These are phyloP conservation scores for Ilex aquifolium DNA, from an alignment of 257 asterid species.

Conservation along the genomic window DNA sequence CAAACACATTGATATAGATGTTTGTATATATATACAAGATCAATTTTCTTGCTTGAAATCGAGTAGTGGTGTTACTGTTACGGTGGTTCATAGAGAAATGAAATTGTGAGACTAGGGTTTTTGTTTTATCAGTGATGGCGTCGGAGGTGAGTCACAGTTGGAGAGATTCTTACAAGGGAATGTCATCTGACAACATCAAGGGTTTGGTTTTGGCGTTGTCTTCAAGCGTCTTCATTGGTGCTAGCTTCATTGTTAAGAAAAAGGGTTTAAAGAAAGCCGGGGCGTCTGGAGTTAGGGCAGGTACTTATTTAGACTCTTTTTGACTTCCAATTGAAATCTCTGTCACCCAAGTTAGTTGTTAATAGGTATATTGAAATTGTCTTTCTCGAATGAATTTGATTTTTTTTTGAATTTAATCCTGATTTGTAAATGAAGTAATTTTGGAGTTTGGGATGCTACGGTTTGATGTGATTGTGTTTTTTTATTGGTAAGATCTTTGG, in stretches of 20 bases:
- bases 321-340: background rate
- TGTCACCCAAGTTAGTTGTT: no score
- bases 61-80: background rate
- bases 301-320: constrained; percentile 19
- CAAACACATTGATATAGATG: background rate
- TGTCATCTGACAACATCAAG: constrained; percentile 74
- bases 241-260: constrained; percentile 91
- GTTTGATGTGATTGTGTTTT: constrained; percentile 8
- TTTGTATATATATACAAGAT: background rate
- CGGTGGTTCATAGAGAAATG: background rate
- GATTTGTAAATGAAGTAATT: constrained; percentile 3
- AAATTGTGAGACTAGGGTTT: background rate
- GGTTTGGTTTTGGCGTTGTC: constrained; percentile 77
- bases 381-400: background rate
- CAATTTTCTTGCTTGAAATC: background rate
- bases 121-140: constrained; percentile 22
- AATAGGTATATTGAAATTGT: no score
- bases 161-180: constrained; percentile 55
- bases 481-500: constrained; percentile 8
- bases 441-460: background rate
- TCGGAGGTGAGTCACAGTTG: constrained; percentile 36
- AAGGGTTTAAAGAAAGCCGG: constrained; percentile 87
- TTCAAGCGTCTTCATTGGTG: constrained; percentile 77
- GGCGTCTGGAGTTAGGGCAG: constrained; percentile 79
- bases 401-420: constrained; percentile 5